These are phyloP conservation scores for Mycena sanguinolenta DNA, from an alignment of 768 basidiomycete species.

Conservation along the genomic window DNA sequence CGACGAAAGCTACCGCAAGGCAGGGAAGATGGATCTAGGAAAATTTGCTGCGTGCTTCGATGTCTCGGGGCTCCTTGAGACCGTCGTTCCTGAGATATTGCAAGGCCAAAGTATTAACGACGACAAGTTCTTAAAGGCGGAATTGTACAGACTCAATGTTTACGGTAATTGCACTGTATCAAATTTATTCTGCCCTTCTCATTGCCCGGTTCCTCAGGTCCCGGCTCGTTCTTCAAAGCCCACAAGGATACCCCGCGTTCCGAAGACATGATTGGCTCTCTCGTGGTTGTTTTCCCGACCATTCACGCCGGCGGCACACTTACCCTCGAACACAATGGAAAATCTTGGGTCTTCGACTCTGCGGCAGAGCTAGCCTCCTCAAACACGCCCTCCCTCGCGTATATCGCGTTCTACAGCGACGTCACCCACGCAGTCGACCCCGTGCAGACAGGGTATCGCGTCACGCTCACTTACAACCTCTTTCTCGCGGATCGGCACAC, in stretches of 20 bases:
- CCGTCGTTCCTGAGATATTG: constrained; percentile 40
- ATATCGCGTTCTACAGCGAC: constrained; percentile 20
- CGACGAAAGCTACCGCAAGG: constrained; percentile 50
- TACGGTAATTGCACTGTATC: constrained; percentile 46
- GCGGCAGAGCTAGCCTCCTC: background rate
- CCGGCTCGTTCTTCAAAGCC: constrained; percentile 35
- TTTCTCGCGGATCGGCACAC: constrained; percentile 42
- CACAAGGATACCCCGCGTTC: constrained; percentile 14
- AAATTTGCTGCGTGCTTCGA: constrained; percentile 49
- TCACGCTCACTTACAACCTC: constrained; percentile 61
- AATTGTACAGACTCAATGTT: constrained; percentile 54
- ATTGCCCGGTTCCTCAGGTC: constrained; percentile 22
- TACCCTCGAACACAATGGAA: background rate
- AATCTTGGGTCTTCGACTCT: constrained; percentile 6
- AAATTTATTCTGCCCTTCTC: background rate
- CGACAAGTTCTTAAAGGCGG: constrained; percentile 38
- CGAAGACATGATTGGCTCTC: constrained; percentile 12
- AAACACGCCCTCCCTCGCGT: background rate
- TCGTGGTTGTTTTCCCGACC: constrained; percentile 7
- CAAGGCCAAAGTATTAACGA: constrained; percentile 28
- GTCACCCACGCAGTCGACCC: constrained; percentile 38
- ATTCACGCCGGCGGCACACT: background rate
- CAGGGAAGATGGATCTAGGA: constrained; percentile 44
- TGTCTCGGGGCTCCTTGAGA: constrained; percentile 44
- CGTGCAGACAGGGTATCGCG: constrained; percentile 56